Percentiles rank a stretch among this genome's conserved stretches.
Conservation (phyloP, 2,329 filamentous ascomycete genomes). For the Penicillium polonicum region DNA sequence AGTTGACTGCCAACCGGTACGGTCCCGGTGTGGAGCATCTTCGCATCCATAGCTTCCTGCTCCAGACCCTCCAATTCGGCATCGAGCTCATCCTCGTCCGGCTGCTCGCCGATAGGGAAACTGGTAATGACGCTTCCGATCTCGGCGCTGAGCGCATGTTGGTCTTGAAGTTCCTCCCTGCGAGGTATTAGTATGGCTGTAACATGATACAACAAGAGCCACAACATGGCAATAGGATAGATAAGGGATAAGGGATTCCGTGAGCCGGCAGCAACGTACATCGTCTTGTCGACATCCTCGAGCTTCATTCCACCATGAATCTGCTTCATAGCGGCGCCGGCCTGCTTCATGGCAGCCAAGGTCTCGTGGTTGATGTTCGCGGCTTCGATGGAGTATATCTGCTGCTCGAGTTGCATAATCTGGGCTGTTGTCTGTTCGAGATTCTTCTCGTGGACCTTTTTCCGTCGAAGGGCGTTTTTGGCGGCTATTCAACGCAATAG, state of each 20-base stretch:
- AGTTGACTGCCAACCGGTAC: slow-evolving; percentile 79
- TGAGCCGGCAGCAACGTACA: slow-evolving; percentile 61
- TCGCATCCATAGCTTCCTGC: slow-evolving; percentile 88
- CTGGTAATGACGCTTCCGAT: slow-evolving; percentile 82
- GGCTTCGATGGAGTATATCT: slow-evolving; percentile 95
- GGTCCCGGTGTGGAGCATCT: slow-evolving; percentile 85
- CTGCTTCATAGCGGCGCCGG: slow-evolving; percentile 83
- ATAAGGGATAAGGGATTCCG: not conserved
- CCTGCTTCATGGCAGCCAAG: slow-evolving; percentile 87
- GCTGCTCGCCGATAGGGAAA: slow-evolving; percentile 62
- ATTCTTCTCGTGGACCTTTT: slow-evolving; percentile 90
- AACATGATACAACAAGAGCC: not conserved
- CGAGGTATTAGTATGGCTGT: slow-evolving; percentile 11
- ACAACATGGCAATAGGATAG: not conserved
- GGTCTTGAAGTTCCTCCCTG: slow-evolving; percentile 87
- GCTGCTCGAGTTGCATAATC: slow-evolving; percentile 87
- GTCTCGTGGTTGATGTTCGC: slow-evolving; percentile 99
- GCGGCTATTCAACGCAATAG: slow-evolving; percentile 62
- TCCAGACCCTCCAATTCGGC: slow-evolving; percentile 82
- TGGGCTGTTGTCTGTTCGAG: slow-evolving; percentile 87
- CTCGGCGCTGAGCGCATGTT: slow-evolving; percentile 90
- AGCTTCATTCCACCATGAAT: slow-evolving; percentile 90
- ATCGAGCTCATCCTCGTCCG: slow-evolving; percentile 86
- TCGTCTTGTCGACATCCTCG: slow-evolving; percentile 91
- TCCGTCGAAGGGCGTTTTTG: slow-evolving; percentile 83